Base-by-base conservation (phyloP, 2,329 filamentous ascomycete genomes). In the Chlorencoelia australis region DNA sequence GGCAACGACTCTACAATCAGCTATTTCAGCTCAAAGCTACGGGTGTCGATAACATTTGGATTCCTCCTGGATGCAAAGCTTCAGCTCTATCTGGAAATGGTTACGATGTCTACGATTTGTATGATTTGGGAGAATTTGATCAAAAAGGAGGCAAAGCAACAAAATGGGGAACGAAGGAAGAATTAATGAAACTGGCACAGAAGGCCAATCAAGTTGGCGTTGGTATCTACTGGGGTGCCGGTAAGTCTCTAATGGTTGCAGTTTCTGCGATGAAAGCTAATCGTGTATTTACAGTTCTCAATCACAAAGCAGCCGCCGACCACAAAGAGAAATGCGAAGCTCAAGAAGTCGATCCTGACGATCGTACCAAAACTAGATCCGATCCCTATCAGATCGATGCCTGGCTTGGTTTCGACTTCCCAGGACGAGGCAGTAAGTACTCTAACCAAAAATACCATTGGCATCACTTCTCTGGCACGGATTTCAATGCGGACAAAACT, bases 51-150 rank as follows among this genome's bases (percentile, higher is more conserved):
- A 67, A 67, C 38, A 60, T 79, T 20, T 83, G 79, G 79, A 68
- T 84, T 5, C 80, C 80, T 1, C 80, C 80, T 0, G 80, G 71
- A 37, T 82, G 78, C 58, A 85, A 84, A 59, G 78, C 71, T 1
- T 71, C 72, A 40, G 67, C 66, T 19, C 66, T 69, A 1, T 57
- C 67, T 18, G 73, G 76, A 14, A 82, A 82, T 48, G 80, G 80
- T 4, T 80, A 81, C 46, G 76, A 79, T 53, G 66, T 75, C 43
- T 84, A 82, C 51, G 80, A 84, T 51, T 58, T 85, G 10, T 82
- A 76, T 48, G 77, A 82, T 43, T 57, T 81, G 3, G 80, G 80
- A 20, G 80, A 85, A 52, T 85, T 84, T 47, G 71, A 82, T 27
- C 78, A 83, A 51, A 84, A 84, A 53, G 76, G 75, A 13, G 55